Evolutionary conservation across 352 stramenopile genomes (phyloP).

Genomic region (Pythium apleroticum): DNA sequence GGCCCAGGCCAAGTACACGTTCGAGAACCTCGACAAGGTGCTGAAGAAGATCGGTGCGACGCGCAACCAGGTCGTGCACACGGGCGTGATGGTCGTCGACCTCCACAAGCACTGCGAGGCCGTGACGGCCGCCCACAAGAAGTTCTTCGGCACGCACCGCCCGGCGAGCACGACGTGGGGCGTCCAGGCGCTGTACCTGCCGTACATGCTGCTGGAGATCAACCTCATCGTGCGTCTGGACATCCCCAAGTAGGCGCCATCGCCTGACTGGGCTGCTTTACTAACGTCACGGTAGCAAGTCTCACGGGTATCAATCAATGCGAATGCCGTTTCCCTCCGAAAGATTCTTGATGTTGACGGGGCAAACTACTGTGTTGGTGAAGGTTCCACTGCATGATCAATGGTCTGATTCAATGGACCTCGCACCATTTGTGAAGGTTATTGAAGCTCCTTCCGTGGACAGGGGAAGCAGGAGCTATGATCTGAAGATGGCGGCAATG

Average conservation of each 20-base stretch:
- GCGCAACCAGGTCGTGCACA: constrained; percentile 4
- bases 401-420: too few relatives aligned
- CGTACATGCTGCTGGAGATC: constrained; percentile 2
- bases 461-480: too few relatives aligned
- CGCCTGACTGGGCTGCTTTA: neutral
- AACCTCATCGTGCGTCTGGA: constrained; percentile 4
- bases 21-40: neutral
- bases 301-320: too few relatives aligned
- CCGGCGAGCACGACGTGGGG: constrained; percentile 3
- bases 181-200: constrained; percentile 1
- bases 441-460: too few relatives aligned
- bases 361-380: too few relatives aligned
- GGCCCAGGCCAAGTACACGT: neutral
- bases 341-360: too few relatives aligned
- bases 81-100: neutral
- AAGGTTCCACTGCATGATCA: too few relatives aligned
- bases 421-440: too few relatives aligned
- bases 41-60: neutral
- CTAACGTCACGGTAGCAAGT: too few relatives aligned
- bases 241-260: neutral
- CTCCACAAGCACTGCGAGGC: neutral
- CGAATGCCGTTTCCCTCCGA: too few relatives aligned
- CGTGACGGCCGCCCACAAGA: neutral
- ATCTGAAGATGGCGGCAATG: too few relatives aligned
- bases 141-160: constrained; percentile 3